These are phyloP conservation scores for Solanum pimpinellifolium DNA, from an alignment of 257 asterid species.

Conservation along the genomic window DNA sequence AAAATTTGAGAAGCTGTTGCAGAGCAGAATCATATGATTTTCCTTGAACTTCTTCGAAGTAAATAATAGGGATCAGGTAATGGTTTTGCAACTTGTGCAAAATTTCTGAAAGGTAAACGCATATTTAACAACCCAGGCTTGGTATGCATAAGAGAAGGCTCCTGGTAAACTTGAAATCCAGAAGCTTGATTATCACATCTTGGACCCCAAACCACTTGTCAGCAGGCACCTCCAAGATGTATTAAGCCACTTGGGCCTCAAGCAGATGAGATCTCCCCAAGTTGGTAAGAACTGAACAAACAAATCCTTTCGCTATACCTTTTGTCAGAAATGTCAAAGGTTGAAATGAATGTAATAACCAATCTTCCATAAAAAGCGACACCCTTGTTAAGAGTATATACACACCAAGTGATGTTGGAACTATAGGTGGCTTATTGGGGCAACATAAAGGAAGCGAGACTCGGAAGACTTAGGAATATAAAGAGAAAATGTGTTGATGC, in stretches of 20 bases:
- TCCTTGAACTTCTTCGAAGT: background rate
- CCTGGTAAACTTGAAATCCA: background rate
- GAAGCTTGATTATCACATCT: background rate
- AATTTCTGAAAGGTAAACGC: background rate
- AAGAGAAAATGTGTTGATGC: no score
- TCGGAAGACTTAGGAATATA: no score
- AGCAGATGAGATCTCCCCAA: background rate
- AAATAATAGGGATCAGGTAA: background rate
- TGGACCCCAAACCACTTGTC: background rate
- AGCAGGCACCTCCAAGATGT: background rate
- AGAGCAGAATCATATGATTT: background rate
- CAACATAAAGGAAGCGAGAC: no score
- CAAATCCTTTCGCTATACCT: background rate
- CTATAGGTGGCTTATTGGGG: background rate
- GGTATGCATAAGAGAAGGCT: background rate
- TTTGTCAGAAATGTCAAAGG: background rate
- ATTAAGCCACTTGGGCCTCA: background rate
- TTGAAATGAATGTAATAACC: background rate
- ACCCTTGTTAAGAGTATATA: background rate
- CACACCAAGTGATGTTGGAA: background rate
- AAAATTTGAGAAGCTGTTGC: background rate
- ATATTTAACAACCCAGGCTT: background rate
- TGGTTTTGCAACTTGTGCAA: background rate
- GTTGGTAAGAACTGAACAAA: background rate
- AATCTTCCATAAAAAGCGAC: background rate